Conservation (phyloP, 2,329 filamentous ascomycete genomes). For the Pseudogymnoascus sp. region DNA sequence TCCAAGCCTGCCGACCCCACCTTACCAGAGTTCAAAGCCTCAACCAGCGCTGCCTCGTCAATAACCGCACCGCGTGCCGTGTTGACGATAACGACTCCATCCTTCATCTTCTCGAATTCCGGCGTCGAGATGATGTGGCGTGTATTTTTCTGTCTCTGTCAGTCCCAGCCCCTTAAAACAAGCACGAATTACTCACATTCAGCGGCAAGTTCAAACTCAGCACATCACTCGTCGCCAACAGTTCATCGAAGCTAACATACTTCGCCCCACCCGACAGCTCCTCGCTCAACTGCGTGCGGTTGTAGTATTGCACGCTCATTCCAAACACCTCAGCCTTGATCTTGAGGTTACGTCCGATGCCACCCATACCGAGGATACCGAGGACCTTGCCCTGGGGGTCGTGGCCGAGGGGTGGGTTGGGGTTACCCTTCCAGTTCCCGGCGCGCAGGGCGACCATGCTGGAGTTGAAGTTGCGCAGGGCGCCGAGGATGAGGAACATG, state of each 20-base stretch:
- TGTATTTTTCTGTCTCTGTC: slow-evolving; percentile 45
- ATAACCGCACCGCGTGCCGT: slow-evolving; percentile 78
- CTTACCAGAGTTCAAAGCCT: slow-evolving; percentile 61
- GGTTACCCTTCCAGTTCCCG: slow-evolving; percentile 59
- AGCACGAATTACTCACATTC: slow-evolving; percentile 51
- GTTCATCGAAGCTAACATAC: slow-evolving; percentile 66
- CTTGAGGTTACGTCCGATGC: slow-evolving; percentile 72
- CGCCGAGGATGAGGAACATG: slow-evolving; percentile 75
- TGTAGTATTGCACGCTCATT: slow-evolving; percentile 70
- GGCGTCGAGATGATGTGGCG: slow-evolving; percentile 65
- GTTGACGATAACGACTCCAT: slow-evolving; percentile 70
- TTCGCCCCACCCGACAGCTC: slow-evolving; percentile 50
- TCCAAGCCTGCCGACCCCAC: slow-evolving; percentile 69
- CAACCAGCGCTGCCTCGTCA: slow-evolving; percentile 71
- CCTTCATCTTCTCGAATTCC: slow-evolving; percentile 73
- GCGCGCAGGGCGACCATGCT: slow-evolving; percentile 58
- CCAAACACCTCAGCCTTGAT: slow-evolving; percentile 68
- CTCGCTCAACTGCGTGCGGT: slow-evolving; percentile 53
- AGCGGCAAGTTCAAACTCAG: slow-evolving; percentile 74
- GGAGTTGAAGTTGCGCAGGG: slow-evolving; percentile 64
- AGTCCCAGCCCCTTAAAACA: background rate
- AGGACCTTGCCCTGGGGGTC: slow-evolving; percentile 73
- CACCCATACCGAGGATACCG: slow-evolving; percentile 80
- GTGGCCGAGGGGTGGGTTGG: slow-evolving; percentile 55
- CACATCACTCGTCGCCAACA: slow-evolving; percentile 65